Percentiles rank a stretch among this genome's conserved stretches.
phyloP scores from a whole-genome alignment of 1,139 yeast species.

The Suhomyces guaymorum region DNA sequence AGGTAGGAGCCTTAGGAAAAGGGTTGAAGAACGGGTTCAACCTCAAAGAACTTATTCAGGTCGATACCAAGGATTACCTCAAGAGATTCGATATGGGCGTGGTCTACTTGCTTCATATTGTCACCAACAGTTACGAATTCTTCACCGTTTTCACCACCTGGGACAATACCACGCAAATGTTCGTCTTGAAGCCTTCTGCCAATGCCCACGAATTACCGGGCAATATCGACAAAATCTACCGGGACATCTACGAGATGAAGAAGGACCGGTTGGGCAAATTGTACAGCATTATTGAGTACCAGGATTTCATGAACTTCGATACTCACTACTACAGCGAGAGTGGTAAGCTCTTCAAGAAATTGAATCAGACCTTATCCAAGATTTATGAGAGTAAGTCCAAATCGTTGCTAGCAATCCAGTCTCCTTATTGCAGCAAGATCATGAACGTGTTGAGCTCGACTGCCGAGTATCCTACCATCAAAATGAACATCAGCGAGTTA shows the following conservation, averaged over 20 bases:
- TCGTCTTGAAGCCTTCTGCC: conserved; percentile 67
- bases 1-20: conserved; percentile 80
- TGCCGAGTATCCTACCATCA: conserved; percentile 64
- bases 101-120: conserved; percentile 69
- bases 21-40: conserved; percentile 87
- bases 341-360: conserved; percentile 51
- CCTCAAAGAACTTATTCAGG: conserved; percentile 52
- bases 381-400: conserved; percentile 70
- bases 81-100: conserved; percentile 58
- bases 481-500: conserved; percentile 56
- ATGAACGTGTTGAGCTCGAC: conserved; percentile 45
- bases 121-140: conserved; percentile 76
- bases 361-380: conserved; percentile 55
- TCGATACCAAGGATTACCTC: conserved; percentile 51
- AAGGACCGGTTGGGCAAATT: conserved; percentile 44
- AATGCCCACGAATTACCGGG: conserved; percentile 65
- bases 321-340: conserved; percentile 52
- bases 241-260: conserved; percentile 51
- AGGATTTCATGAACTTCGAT: conserved; percentile 53
- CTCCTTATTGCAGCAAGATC: conserved; percentile 58
- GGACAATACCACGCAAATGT: conserved; percentile 52
- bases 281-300: conserved; percentile 52
- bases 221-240: conserved; percentile 53
- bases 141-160: conserved; percentile 70
- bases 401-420: conserved; percentile 69